Evolutionary conservation across 2,329 filamentous ascomycete species (phyloP).

Genomic region (Pseudopyrenochaeta lycopersici): DNA sequence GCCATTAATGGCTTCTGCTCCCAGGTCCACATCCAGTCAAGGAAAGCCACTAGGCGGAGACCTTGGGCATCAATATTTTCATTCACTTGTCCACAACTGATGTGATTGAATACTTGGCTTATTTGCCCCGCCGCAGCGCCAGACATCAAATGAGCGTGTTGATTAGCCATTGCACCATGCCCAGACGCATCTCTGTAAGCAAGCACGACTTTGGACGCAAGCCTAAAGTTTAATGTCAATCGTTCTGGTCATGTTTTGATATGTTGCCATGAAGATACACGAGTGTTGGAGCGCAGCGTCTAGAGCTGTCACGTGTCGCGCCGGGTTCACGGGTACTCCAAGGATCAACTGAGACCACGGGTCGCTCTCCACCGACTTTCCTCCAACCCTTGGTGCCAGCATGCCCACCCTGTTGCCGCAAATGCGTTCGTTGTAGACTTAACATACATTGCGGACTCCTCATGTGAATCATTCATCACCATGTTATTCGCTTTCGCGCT

Average conservation of each 20-base stretch:
- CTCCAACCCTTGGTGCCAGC: slow-evolving; percentile 1
- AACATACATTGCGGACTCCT: slow-evolving; percentile 2
- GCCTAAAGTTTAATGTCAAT: neutral
- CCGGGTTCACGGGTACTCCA: neutral
- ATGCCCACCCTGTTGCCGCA: slow-evolving; percentile 18
- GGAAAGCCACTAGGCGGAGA: too few species aligned
- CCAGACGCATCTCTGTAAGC: too few species aligned
- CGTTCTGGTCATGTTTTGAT: neutral
- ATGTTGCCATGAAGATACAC: neutral
- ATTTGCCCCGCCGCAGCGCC: too few species aligned
- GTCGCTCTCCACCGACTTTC: slow-evolving; percentile 10
- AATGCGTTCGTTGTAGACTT: neutral
- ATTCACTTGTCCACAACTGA: too few species aligned
- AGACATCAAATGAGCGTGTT: too few species aligned
- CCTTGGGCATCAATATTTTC: too few species aligned
- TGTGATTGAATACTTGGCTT: too few species aligned
- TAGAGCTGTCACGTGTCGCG: slow-evolving; percentile 26
- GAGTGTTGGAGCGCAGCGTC: neutral
- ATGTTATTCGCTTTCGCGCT: slow-evolving; percentile 31
- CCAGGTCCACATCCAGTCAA: too few species aligned
- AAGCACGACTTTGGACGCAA: too few species aligned
- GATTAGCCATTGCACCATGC: too few species aligned
- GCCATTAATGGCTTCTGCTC: neutral
- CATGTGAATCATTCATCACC: slow-evolving; percentile 21
- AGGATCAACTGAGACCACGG: slow-evolving; percentile 25